A percentile compares a stretch with the other conserved stretches of the same genome.
Evolutionary conservation across 2,329 filamentous ascomycete genomes (phyloP).

Genomic region (Dryadomyces sulphureus): DNA sequence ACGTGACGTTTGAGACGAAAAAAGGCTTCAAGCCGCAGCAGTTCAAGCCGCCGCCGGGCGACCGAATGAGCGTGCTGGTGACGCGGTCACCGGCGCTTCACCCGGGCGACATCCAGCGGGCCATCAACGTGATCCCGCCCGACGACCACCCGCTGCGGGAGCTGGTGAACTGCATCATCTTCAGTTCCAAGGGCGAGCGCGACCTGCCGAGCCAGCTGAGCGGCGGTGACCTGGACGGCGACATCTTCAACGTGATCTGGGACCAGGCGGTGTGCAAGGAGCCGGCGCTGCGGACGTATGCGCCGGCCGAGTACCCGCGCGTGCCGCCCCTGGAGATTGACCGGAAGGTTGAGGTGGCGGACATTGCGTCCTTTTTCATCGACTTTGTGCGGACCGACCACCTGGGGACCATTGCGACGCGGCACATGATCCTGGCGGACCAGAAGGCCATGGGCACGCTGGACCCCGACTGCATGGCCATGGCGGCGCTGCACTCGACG

Average conservation of each 20-base stretch:
- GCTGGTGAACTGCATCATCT: constrained; percentile 62
- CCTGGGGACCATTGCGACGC: constrained; percentile 48
- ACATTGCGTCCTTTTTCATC: constrained; percentile 75
- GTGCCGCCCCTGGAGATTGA: constrained; percentile 42
- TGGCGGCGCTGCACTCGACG: constrained; percentile 52
- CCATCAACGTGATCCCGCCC: constrained; percentile 45
- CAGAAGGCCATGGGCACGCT: constrained; percentile 33
- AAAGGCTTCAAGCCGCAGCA: constrained; percentile 9
- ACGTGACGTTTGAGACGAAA: constrained; percentile 29
- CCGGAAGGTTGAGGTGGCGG: constrained; percentile 39
- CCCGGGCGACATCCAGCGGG: constrained; percentile 64
- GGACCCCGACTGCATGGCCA: constrained; percentile 31
- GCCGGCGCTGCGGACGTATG: constrained; percentile 24
- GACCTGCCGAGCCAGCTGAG: constrained; percentile 68
- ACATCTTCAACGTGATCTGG: constrained; percentile 69
- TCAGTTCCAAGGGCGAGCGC: constrained; percentile 54
- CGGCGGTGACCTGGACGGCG: constrained; percentile 74
- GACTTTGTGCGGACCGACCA: constrained; percentile 56
- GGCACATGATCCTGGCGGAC: constrained; percentile 52
- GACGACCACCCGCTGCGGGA: constrained; percentile 40
- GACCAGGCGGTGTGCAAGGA: constrained; percentile 31
- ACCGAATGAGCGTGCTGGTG: constrained; percentile 38
- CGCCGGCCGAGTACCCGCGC: constrained; percentile 56
- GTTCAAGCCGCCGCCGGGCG: constrained; percentile 8
- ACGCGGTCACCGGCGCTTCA: constrained; percentile 72